Evolutionary conservation across 257 asterid genomes (phyloP), one percentile per base, ranked within the genome.

Genomic region (Buddleja alternifolia): DNA sequence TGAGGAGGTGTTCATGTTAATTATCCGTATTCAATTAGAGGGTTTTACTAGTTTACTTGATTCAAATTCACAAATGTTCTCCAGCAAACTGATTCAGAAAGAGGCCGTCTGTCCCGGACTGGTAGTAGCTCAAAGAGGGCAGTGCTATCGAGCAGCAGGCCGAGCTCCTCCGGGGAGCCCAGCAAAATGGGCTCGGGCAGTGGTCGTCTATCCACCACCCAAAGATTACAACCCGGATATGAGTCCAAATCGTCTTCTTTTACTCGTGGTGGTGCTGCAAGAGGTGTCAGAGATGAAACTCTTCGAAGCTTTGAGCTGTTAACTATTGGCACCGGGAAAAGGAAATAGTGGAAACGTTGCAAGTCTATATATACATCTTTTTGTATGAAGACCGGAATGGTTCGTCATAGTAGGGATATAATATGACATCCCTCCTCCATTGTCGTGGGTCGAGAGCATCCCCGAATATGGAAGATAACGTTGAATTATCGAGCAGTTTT

Each of bases 281-380:
- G 92, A 78, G 89, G 91, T 6, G 81, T 81, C 45, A 85, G 90
- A 16, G 96, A 89, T 10, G 96, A 89, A 51, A 63, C 90, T 58
- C 91, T 91, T 6, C 70, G 90, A 66, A 86, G 96, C 88, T 91
- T 91, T 32, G 96, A 91, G 80, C 85, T 88, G 59, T 78, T 91
- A 45, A 85, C 93, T 14, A 89, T 91, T 36, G 96, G 97, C 77
- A 47, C 88, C 0, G 95, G 90, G 42, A 85, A 80, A 69, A 89
- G 95, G 83, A 89, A 89, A 79, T 89, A 67, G 71, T 54, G 36
- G 58, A n/a, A 24, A 47, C 10, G 3, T 29, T 7, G 8, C 25
- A 57, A 55, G 39, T 61, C 25, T 23, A 56, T 37, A 6, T 70
- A 51, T 29, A 29, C 34, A 29, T 29, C 42, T 60, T 73, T 34